Conservation (phyloP, 2,329 filamentous ascomycete genomes). For the Pyrenochaeta sp. region DNA sequence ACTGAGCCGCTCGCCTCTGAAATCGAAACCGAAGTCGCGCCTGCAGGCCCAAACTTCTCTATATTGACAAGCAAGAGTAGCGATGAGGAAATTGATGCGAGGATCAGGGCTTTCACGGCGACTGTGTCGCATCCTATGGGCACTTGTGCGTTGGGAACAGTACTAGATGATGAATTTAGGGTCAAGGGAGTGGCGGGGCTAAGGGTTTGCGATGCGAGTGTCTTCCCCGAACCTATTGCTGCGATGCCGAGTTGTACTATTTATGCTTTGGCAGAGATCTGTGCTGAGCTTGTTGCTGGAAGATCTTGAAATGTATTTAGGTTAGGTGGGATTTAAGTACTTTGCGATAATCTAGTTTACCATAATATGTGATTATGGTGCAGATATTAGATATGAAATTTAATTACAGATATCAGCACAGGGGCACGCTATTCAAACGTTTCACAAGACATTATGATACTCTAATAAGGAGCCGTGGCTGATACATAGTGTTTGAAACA, state of each 20-base stretch:
- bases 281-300: conserved; percentile 28
- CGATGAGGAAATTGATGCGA: conserved; percentile 37
- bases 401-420: no score
- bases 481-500: no score
- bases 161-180: conserved; percentile 26
- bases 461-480: no score
- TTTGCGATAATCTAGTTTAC: no score
- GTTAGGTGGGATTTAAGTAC: no score
- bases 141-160: conserved; percentile 28
- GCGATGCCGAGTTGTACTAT: conserved; percentile 31
- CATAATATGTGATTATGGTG: no score
- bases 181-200: conserved; percentile 14
- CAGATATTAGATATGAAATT: no score
- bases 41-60: conserved; percentile 12
- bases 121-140: conserved; percentile 25
- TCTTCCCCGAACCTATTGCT: conserved; percentile 28
- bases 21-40: conserved; percentile 23
- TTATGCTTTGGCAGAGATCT: conserved; percentile 32
- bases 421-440: no score
- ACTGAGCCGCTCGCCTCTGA: conserved; percentile 18
- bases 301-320: background rate
- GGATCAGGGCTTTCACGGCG: conserved; percentile 14
- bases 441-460: no score
- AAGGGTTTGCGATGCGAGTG: conserved; percentile 28
- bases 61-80: conserved; percentile 18